Conservation (phyloP, 805 yeast genomes). For the Candida succiphila region DNA sequence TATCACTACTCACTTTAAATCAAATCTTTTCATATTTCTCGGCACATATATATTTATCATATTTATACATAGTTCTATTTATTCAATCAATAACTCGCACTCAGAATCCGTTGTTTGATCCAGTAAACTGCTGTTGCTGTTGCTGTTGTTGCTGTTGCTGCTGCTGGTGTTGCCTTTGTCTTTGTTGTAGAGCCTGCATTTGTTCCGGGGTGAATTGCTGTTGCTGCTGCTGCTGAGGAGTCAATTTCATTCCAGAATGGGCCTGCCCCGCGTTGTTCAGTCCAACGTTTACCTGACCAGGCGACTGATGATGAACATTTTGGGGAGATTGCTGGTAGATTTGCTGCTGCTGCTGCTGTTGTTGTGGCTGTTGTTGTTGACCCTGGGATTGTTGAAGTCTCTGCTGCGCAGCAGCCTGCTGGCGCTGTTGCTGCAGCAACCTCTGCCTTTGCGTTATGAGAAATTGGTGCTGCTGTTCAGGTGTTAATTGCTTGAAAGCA, state of each 20-base stretch:
- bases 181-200: background rate
- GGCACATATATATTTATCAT: too few relatives aligned
- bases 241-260: background rate
- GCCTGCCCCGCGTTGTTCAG: background rate
- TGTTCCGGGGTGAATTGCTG: background rate
- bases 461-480: slow-evolving; percentile 10
- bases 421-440: slow-evolving; percentile 15
- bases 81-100: too few relatives aligned
- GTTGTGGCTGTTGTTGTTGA: slow-evolving; percentile 3
- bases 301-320: background rate
- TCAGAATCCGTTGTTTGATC: background rate
- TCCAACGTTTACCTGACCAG: background rate
- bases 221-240: background rate
- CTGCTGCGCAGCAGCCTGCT: slow-evolving; percentile 9
- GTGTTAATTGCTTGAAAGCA: slow-evolving; percentile 5
- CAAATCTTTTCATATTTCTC: too few relatives aligned
- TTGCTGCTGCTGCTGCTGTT: slow-evolving; percentile 5
- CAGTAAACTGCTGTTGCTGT: slow-evolving; percentile 14
- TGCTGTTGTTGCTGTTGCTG: slow-evolving; percentile 7
- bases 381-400: slow-evolving; percentile 2
- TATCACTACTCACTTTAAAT: too few relatives aligned
- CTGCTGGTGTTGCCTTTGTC: slow-evolving; percentile 1
- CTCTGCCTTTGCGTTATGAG: slow-evolving; percentile 6
- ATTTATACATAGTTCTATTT: too few relatives aligned
- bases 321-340: slow-evolving; percentile 1